Evolutionary conservation across 202 grass and related monocot genomes (phyloP), one percentile per base, ranked within the genome.

Genomic region (Bolboschoenoplectus hybrid): DNA sequence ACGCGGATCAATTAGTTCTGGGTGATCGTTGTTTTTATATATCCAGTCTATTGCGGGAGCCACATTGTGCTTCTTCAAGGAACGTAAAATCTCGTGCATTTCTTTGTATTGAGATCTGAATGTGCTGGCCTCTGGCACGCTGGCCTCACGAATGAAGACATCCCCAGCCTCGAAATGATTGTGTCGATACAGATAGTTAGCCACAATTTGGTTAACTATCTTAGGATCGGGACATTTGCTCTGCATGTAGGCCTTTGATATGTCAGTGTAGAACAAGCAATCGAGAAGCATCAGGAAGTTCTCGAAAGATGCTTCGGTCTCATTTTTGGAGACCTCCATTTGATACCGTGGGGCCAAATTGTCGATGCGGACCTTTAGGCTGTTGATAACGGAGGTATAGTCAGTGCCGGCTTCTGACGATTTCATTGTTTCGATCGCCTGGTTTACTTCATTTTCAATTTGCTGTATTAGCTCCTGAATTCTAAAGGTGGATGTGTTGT

Each of bases 81-180:
- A 67, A 47, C 60, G 61, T 13, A 87, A 74, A 63, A 84, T 84
- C 12, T 50, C 53, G 17, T 90, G 76, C 85, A 90, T 87, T 51
- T 90, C 85, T 32, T 84, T 55, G 63, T 86, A 90, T 20, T 63
- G 71, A 65, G 72, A 60, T 84, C 82, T 90, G 50, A 90, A 17
- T 71, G 85, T 65, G 16, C n/a, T 34, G 36, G 62, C 70, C 19
- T 90, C 85, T 44, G 69, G 51, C 14, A 84, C 41, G 4, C 67
- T 20, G 34, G 88, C 85, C 72, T 87, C 80, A 1, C 47, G 55
- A 79, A 87, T 53, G 63, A 87, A 89, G 26, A 43, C 65, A 68
- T 90, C 70, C 44, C 85, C 88, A 16, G 69, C 60, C 56, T 87
- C 80, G 16, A 87, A 86, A 44, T 83, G 41, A 50, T 86, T 86